Evolutionary conservation across 2,329 filamentous ascomycete species (phyloP), one percentile per base, ranked within the genome.

Genomic region (Verticillium albo-atrum): DNA sequence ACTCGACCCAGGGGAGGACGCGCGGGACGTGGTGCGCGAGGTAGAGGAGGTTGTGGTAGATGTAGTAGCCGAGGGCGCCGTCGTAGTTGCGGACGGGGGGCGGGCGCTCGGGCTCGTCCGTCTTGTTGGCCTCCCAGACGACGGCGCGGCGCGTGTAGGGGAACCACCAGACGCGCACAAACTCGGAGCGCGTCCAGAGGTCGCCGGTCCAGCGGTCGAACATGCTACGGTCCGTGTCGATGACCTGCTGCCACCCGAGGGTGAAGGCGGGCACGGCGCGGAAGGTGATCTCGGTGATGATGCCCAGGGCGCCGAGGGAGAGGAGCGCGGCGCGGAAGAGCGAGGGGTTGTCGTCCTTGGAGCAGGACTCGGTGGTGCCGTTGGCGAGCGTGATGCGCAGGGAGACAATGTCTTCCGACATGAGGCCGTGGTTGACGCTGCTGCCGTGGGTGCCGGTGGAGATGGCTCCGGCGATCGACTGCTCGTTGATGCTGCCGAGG

Each of bases 141-240:
- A 98, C 90, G 0, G 91, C 92, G 53, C 91, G 85, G 59, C 91
- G 86, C 70, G 90, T 92, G 76, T 98, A 97, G 0, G 95, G 95
- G 71, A 97, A 88, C 95, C 95, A 99, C 94, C 95, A 99, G 28
- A 97, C 92, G 28, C 95, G 85, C 27, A 96, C 91, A 70, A 94
- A 99, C 73, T 98, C 92, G 62, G 88, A 86, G 62, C 87, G 83
- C 1, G 85, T 91, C 94, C 95, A 98, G 15, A 98, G 80, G 34
- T 83, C 82, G 6, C 77, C 80, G 20, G 87, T 75, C 92, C 95
- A 98, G 6, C 83, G 80, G 12, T 81, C 77, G 54, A 96, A 79
- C 63, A 97, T 83, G 53, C 84, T 81, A 52, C 78, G 71, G 62
- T 97, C 88, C 1, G 86, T 75, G 62, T 91, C 85, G 61, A 97